Base-by-base conservation (phyloP, 2,329 filamentous ascomycete species). In the Monilinia aucupariae region DNA sequence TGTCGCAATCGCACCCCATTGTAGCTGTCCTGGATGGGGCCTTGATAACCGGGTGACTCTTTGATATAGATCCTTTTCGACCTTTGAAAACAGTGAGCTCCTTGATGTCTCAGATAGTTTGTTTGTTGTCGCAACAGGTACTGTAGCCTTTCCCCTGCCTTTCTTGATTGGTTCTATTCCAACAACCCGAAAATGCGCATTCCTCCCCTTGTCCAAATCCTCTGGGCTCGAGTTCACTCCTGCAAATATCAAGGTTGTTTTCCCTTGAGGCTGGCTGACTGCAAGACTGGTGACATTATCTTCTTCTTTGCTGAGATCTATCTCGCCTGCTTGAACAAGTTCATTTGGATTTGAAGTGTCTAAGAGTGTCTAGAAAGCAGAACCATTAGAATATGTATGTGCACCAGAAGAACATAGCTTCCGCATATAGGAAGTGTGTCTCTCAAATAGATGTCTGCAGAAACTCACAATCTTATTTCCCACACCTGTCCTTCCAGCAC, bases 221-320 rank as follows among this genome's bases (percentile, higher is more conserved):
- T 81, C 82, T 53, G 85, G 81, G 64, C 87, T 89, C 64, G 91
- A 92, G 75, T 96, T 97, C 77, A 96, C 87, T 61, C 92, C 92
- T 32, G 92, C 90, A 68, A 90, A 86, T 9, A 85, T 77, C 49
- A 83, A 74, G 7, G 83, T 83, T 59, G 73, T 79, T 70, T 81
- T 86, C 58, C 78, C 79, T 76, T 78, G 83, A 75, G 71, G 82
- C 72, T 78, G 82, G 68, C 91, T 86, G 59, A 88, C 84, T 49
- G 86, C 91, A 56, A 97, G 81, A 61, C 89, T 92, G 68, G 89
- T 91, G 64, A 96, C 90, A 63, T 89, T 96, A 76, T 97, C 93
- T 78, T 97, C 92, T 72, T 92, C 85, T 69, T 85, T 83, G 66
- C 89, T 89, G 55, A 96, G 85, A 64, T 91, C 86, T 71, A 93